Evolutionary conservation across 139 green algal species (phyloP).

Genomic region (Trebouxia sp.): DNA sequence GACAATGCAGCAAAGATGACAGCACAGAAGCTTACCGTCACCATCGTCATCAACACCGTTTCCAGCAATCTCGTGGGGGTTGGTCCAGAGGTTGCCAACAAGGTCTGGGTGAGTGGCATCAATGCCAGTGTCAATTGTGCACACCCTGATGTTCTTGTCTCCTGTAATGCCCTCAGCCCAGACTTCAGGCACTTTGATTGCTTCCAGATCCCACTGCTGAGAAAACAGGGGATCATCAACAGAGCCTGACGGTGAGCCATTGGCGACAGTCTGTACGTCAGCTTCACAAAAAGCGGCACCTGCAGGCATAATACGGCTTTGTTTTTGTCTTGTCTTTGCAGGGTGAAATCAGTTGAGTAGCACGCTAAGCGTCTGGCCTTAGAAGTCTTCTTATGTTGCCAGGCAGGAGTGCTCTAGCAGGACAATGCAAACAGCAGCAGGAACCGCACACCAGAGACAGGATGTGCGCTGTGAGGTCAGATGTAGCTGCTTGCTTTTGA

Average conservation of each 20-base stretch:
- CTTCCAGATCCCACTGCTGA: conserved; percentile 27
- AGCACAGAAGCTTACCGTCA: conserved; percentile 63
- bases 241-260: not conserved
- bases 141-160: conserved; percentile 56
- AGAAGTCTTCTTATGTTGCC: too few species aligned
- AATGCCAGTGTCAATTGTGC: conserved; percentile 71
- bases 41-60: conserved; percentile 55
- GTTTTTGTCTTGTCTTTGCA: too few species aligned
- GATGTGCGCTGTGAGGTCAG: too few species aligned
- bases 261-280: not conserved
- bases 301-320: not conserved
- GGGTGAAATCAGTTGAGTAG: too few species aligned
- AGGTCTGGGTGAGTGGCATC: conserved; percentile 70
- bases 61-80: conserved; percentile 50
- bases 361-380: too few species aligned
- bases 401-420: too few species aligned
- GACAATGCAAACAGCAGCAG: too few species aligned
- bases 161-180: conserved; percentile 12
- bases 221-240: conserved; percentile 27
- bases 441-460: too few species aligned
- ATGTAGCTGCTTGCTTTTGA: too few species aligned
- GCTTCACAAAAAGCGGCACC: not conserved
- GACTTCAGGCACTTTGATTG: not conserved
- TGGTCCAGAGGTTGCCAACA: conserved; percentile 61
- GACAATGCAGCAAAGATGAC: too few species aligned